Evolutionary conservation across 106 monocot genomes (phyloP), one percentile per base, ranked within the genome.

Genomic region (Dendrobium huoshanense): DNA sequence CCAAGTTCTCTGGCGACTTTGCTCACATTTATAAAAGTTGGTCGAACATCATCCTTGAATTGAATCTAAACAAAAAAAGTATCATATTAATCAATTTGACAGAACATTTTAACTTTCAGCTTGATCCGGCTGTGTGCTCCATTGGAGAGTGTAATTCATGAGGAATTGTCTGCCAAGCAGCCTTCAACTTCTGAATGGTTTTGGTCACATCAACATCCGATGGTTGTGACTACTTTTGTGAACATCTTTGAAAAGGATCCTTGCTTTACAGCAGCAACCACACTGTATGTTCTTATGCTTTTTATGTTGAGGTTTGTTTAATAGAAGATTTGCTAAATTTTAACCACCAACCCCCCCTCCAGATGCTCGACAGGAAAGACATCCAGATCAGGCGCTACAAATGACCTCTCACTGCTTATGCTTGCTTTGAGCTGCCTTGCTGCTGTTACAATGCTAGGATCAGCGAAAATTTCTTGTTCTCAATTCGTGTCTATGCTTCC

Each of bases 341-440:
- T 19, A 19, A 1, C 41, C 19, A 44, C 9, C 55, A 33, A 37
- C 37, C 22, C 27, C 9, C 17, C 6, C 18, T 64, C 3, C 40
- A 81, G 81, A 75, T 81, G n/a, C 37, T 70, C 73, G 87, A 90
- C 85, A 78, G 85, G 85, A 65, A 82, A 82, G 29, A 67, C 83
- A 51, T 88, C 89, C 33, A 41, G 49, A 89, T 81, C 83, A 79
- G 82, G 78, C 55, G 84, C 72, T 80, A 77, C 82, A 78, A 83
- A 81, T 81, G 89, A 90, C 70, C 84, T 87, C 18, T 80, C 91
- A 80, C 79, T 91, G n/a, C 84, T 99, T 79, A 92, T 87, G 85
- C 99, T 95, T 88, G 85, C 93, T 79, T 81, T 99, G 51, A 91
- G 87, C 75, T 91, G 95, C 84, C 91, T 95, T 79, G 89, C 93